Base-by-base conservation (phyloP, 2,329 filamentous ascomycete genomes). In the Hymenoscyphus fraxineus region DNA sequence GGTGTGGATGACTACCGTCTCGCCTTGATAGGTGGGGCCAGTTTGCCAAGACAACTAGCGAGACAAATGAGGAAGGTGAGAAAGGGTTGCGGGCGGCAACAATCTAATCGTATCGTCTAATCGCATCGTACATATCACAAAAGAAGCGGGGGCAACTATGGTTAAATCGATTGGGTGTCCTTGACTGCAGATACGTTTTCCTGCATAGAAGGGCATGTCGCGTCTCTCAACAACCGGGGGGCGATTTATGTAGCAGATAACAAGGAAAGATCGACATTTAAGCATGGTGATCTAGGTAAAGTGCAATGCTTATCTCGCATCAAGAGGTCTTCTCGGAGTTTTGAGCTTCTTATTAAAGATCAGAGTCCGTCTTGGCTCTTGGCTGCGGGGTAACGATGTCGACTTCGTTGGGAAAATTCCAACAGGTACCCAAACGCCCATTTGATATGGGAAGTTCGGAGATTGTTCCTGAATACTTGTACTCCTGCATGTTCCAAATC, bases 321-420 rank as follows among this genome's bases (percentile, higher is more conserved):
- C 13, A 55, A 38, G 27, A 47, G 22, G 9, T 19, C 15, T 58
- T 22, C 61, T 44, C 31, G 31, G 27, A 41, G 22, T n/a, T 19
- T 35, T 41, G 35, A 64, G 35, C 58, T 64, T 60, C 63, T 64
- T 61, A 16, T 61, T 64, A 35, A 44, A 65, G 63, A 57, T 41
- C 15, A 19, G 22, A 7, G 22, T 22, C 63, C 60, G 60, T 54
- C 63, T 65, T 65, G 63, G 44, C 19, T 41, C 63, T 65, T 65
- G 63, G n/a, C 19, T 51, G 44, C 19, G 44, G 44, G 44, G 44
- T 51, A 51, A 22, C 27, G 44, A 51, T 12, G 44, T 10, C 16
- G 7, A 19, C 9, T 47, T 47, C 15, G 44, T 19, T 47, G 44
- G 44, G 44, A 9, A n/a, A 51, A 3, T 51, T 22, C 10, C 9